phyloP scores from a whole-genome alignment of 371 early-diverging fungal species.

The Lichtheimia corymbifera region DNA sequence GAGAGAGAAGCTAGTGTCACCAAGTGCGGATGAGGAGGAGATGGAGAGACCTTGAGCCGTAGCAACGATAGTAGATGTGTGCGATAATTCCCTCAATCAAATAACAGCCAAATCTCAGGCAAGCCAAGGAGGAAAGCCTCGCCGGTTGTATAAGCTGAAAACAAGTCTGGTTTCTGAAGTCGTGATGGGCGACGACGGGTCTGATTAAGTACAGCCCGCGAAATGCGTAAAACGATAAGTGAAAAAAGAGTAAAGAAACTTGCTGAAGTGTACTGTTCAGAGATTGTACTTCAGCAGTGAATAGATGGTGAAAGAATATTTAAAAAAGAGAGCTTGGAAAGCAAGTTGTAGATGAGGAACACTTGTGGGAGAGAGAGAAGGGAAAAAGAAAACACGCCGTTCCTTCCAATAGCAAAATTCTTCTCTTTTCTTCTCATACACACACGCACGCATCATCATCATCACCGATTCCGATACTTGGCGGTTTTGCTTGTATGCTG shows the following conservation, averaged over 20 bases:
- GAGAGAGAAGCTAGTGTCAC: conserved; percentile 27
- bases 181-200: conserved; percentile 64
- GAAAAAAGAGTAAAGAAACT: not conserved
- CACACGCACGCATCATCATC: too few species aligned
- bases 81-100: not conserved
- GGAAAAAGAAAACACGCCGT: too few species aligned
- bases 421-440: too few species aligned
- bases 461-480: too few species aligned
- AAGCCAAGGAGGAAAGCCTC: conserved; percentile 72
- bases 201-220: conserved; percentile 56
- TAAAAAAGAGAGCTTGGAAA: not conserved
- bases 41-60: too few species aligned
- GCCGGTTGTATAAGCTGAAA: conserved; percentile 63
- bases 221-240: conserved; percentile 17
- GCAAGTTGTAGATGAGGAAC: not conserved
- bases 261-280: conserved; percentile 3
- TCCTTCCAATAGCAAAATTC: too few species aligned
- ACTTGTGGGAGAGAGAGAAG: too few species aligned
- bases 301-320: not conserved
- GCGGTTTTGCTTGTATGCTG: too few species aligned
- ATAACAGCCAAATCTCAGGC: conserved; percentile 28
- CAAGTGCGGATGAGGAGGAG: not conserved
- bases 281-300: conserved; percentile 6
- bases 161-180: conserved; percentile 67
- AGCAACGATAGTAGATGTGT: conserved; percentile 1